phyloP scores from a whole-genome alignment of 257 asterid genomes.

The Penstemon barbatus region DNA sequence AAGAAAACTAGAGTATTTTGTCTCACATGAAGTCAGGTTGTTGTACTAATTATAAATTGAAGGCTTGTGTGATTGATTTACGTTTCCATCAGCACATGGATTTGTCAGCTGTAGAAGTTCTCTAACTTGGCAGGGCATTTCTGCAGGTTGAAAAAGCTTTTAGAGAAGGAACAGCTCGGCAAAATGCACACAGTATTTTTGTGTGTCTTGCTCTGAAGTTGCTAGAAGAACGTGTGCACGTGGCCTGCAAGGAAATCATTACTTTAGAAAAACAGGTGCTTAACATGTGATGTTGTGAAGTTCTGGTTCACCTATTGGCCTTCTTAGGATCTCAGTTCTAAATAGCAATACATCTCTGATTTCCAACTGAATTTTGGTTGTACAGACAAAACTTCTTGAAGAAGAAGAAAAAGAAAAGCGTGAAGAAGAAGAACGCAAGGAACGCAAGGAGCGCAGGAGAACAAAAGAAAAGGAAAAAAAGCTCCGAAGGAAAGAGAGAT shows the following conservation, averaged over 20 bases:
- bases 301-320: conserved; percentile 24
- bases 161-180: conserved; percentile 99
- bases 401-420: conserved; percentile 99
- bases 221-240: conserved; percentile 85
- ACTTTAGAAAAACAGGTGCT: conserved; percentile 94
- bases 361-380: conserved; percentile 29
- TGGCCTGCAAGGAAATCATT: conserved; percentile 92
- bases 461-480: conserved; percentile 91
- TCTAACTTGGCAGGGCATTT: conserved; percentile 29
- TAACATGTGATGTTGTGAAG: conserved; percentile 26
- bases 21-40: conserved; percentile 19
- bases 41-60: conserved; percentile 17
- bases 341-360: conserved; percentile 28
- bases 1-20: conserved; percentile 1
- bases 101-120: conserved; percentile 27
- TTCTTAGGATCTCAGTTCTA: conserved; percentile 15
- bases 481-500: conserved; percentile 88
- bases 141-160: conserved; percentile 96
- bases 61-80: conserved; percentile 10
- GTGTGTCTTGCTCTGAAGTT: conserved; percentile 89
- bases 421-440: conserved; percentile 80
- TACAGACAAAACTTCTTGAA: conserved; percentile 90
- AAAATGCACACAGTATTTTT: conserved; percentile 96
- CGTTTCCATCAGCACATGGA: conserved; percentile 12
- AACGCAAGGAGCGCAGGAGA: conserved; percentile 75